Evolutionary conservation across 495 filamentous ascomycete genomes (phyloP).

Genomic region (Sporormia fimetaria): DNA sequence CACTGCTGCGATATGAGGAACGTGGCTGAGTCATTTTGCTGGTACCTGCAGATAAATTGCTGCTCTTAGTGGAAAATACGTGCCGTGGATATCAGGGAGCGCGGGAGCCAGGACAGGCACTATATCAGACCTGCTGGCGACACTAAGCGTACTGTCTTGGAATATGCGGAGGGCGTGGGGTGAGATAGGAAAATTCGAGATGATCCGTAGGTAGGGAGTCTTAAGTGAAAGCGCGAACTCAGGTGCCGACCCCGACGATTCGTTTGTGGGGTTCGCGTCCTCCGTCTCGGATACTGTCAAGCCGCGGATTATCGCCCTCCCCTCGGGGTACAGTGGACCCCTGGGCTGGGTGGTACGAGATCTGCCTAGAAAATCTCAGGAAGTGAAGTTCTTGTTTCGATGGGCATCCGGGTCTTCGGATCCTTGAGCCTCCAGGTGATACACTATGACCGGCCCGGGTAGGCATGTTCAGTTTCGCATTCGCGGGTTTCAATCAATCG

Average conservation of each 20-base stretch:
- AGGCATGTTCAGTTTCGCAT: neutral
- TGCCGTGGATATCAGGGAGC: slow-evolving; percentile 10
- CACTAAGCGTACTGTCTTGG: slow-evolving; percentile 12
- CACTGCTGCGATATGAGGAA: no score
- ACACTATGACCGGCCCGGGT: slow-evolving; percentile 3
- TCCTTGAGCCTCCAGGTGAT: no score
- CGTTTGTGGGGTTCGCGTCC: slow-evolving; percentile 2
- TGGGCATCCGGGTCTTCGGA: no score
- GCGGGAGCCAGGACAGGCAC: no score
- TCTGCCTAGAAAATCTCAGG: no score
- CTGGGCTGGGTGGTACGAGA: no score
- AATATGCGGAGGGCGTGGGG: neutral
- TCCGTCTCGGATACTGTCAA: slow-evolving; percentile 6
- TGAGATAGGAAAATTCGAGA: slow-evolving; percentile 15
- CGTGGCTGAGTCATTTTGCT: no score
- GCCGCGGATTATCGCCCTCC: neutral
- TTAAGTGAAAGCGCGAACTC: neutral
- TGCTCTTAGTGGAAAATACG: slow-evolving; percentile 12
- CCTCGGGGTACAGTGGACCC: no score
- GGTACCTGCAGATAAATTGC: slow-evolving; percentile 10
- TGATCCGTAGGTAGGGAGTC: slow-evolving; percentile 1
- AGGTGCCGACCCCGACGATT: neutral
- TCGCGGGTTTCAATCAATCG: slow-evolving; percentile 4
- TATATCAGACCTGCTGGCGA: slow-evolving; percentile 12
- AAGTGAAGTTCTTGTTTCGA: no score